Percentiles rank a stretch among this genome's conserved stretches.
phyloP scores from a whole-genome alignment of 2,329 filamentous ascomycete genomes.

The Clarireedia sp. region DNA sequence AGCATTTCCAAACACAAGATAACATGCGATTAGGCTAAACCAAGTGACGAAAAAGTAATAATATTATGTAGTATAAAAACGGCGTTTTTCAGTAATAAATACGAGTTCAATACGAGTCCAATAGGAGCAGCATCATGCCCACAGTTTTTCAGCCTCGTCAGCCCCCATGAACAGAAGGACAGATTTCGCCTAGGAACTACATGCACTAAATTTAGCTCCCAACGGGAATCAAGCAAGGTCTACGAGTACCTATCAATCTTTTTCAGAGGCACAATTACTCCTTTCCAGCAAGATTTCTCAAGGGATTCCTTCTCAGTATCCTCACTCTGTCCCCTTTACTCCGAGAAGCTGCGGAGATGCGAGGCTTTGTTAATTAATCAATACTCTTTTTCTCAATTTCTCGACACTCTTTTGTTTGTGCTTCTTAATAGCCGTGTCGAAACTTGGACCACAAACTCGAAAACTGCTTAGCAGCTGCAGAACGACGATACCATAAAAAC shows the following conservation, averaged over 20 bases:
- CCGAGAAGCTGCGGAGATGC: constrained; percentile 23
- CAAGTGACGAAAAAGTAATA: no score
- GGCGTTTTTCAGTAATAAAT: no score
- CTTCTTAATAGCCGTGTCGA: not conserved
- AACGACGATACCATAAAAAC: not conserved
- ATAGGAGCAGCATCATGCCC: not conserved
- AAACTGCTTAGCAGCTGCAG: not conserved
- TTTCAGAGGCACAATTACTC: constrained; percentile 2
- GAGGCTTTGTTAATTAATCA: constrained; percentile 21
- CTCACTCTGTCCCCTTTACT: not conserved
- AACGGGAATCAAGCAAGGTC: constrained; percentile 10
- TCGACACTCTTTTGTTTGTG: constrained; percentile 6
- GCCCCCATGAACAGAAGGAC: constrained; percentile 5
- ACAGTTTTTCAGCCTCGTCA: constrained; percentile 3
- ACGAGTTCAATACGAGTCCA: not conserved
- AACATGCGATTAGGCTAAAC: no score
- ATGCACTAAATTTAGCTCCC: constrained; percentile 7
- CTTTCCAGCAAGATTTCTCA: constrained; percentile 5
- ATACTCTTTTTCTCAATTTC: not conserved
- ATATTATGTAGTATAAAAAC: no score
- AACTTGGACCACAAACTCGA: constrained; percentile 5
- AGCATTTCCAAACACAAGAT: no score
- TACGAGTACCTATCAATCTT: constrained; percentile 1
- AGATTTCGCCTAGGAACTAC: constrained; percentile 6
- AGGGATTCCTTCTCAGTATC: constrained; percentile 6